phyloP scores from a whole-genome alignment of 1,139 yeast genomes.

The Yamadazyma sp. region DNA sequence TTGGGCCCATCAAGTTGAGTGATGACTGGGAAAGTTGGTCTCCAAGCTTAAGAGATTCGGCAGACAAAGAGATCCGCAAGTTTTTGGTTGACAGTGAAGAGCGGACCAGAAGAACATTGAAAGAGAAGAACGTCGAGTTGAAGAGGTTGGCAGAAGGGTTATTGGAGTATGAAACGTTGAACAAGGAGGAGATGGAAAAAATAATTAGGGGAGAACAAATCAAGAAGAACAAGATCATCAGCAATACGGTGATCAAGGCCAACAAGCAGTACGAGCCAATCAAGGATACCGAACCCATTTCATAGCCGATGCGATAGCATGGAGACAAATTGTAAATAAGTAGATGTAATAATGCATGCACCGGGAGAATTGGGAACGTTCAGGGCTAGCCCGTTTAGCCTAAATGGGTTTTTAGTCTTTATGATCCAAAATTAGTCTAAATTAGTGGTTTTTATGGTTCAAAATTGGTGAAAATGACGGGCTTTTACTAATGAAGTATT shows the following conservation, averaged over 20 bases:
- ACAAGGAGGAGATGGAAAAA: slow-evolving; percentile 85
- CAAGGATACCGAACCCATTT: slow-evolving; percentile 9
- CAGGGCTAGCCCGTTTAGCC: no score
- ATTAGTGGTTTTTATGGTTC: neutral
- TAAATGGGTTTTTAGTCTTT: no score
- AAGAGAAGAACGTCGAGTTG: slow-evolving; percentile 66
- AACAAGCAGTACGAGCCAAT: slow-evolving; percentile 11
- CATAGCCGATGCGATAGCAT: neutral
- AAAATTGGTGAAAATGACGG: no score
- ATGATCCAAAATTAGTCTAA: no score
- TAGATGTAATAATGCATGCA: neutral
- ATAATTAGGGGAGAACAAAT: slow-evolving; percentile 77
- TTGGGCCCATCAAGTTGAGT: slow-evolving; percentile 87
- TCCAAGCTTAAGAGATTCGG: slow-evolving; percentile 78
- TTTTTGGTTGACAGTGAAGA: slow-evolving; percentile 72
- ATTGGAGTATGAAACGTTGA: slow-evolving; percentile 92
- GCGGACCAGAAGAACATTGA: slow-evolving; percentile 71
- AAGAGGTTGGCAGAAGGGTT: slow-evolving; percentile 90
- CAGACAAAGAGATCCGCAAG: slow-evolving; percentile 87
- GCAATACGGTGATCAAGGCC: slow-evolving; percentile 74
- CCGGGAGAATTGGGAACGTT: neutral
- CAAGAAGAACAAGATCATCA: slow-evolving; percentile 61
- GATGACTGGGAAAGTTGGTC: slow-evolving; percentile 97
- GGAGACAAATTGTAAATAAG: slow-evolving; percentile 2
- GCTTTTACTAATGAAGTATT: no score